These are phyloP conservation scores for Actinidia chinensis DNA, from an alignment of 179 eudicot genomes.

Conservation along the genomic window DNA sequence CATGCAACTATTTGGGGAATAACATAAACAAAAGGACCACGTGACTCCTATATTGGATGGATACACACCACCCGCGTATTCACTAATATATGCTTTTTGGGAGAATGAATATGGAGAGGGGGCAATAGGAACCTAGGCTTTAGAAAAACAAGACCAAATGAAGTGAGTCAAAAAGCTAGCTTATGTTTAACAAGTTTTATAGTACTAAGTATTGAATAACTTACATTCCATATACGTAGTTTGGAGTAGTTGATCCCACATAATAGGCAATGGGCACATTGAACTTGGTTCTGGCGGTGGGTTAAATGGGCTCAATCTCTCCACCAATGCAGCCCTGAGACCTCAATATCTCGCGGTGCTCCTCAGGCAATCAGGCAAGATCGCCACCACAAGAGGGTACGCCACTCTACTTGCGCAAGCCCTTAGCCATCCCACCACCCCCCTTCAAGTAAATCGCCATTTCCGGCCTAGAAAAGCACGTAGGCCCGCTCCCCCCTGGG, in stretches of 20 bases:
- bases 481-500: conserved; percentile 16
- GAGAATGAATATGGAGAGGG: too few species aligned
- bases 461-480: conserved; percentile 21
- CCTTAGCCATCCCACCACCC: conserved; percentile 25
- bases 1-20: too few species aligned
- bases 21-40: neutral
- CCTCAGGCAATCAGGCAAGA: conserved; percentile 26
- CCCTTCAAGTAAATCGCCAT: conserved; percentile 22
- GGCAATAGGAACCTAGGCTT: too few species aligned
- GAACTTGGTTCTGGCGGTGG: conserved; percentile 15
- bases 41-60: too few species aligned
- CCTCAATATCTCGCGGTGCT: conserved; percentile 18
- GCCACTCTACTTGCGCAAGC: conserved; percentile 10
- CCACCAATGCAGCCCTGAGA: conserved; percentile 20
- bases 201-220: neutral
- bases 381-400: conserved; percentile 24
- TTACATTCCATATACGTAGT: conserved; percentile 24
- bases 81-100: too few species aligned
- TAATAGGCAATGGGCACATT: conserved; percentile 21
- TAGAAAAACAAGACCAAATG: neutral
- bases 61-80: too few species aligned
- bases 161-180: too few species aligned
- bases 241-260: conserved; percentile 27
- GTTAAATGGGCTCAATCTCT: conserved; percentile 18
- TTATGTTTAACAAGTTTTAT: neutral